A percentile compares a stretch with the other conserved stretches of the same genome.
phyloP scores from a whole-genome alignment of 2,329 filamentous ascomycete species.

The Fusarium pilosicola region DNA sequence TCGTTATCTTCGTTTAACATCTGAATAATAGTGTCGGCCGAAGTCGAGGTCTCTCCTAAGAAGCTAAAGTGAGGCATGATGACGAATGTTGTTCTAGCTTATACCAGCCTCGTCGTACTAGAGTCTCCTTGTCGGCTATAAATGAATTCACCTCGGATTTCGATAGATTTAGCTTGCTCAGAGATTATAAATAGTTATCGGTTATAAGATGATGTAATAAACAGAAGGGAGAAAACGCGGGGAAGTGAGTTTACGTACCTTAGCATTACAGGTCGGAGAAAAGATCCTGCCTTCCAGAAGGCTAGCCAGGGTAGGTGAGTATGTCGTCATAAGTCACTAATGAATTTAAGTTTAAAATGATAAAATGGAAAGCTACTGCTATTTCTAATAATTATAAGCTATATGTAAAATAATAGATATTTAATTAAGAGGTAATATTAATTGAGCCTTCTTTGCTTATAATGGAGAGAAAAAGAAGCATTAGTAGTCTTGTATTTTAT shows the following conservation, averaged over 20 bases:
- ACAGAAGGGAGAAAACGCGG: neutral
- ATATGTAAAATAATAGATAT: rapidly evolving
- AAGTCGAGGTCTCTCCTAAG: neutral
- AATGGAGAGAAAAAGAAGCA: rapidly evolving
- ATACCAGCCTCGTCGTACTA: rapidly evolving
- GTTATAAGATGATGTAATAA: rapidly evolving
- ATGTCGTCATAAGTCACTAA: neutral
- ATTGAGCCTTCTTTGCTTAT: too few relatives aligned
- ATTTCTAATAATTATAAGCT: too few relatives aligned
- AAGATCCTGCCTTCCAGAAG: neutral
- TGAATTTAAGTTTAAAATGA: neutral
- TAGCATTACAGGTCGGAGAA: rapidly evolving
- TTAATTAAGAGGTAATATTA: too few relatives aligned
- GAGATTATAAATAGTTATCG: rapidly evolving
- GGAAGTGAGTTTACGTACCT: neutral
- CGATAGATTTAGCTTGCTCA: rapidly evolving
- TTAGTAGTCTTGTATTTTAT: too few relatives aligned
- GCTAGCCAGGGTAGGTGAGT: neutral
- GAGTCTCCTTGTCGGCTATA: rapidly evolving
- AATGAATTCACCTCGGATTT: rapidly evolving
- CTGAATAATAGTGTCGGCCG: neutral
- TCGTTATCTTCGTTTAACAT: neutral
- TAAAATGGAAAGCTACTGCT: too few relatives aligned
- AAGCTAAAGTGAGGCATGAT: neutral
- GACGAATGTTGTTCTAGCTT: rapidly evolving